Evolutionary conservation across 345 rosid species (phyloP).

Genomic region (Pseudoturritis turrita): DNA sequence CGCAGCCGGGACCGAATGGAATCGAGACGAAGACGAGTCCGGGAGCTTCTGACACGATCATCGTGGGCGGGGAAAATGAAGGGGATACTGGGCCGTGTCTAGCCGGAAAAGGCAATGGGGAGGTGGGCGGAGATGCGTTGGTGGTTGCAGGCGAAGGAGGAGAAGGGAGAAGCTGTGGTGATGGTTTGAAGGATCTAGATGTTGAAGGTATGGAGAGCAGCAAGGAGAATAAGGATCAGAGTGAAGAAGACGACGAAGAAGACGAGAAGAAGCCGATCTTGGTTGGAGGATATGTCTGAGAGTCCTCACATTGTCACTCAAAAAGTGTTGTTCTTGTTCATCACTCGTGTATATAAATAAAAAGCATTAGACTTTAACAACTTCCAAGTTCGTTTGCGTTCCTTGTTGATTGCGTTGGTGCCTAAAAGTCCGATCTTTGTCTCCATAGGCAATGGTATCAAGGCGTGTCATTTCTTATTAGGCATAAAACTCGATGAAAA

Average conservation of each 20-base stretch:
- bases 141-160: constrained; percentile 23
- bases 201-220: constrained; percentile 17
- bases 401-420: neutral
- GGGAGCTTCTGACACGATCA: constrained; percentile 13
- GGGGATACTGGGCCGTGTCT: constrained; percentile 20
- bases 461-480: constrained; percentile 6
- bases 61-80: neutral
- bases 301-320: neutral
- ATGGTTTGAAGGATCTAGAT: constrained; percentile 21
- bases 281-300: constrained; percentile 29
- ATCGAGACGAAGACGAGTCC: neutral
- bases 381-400: neutral
- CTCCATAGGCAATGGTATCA: neutral
- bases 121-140: constrained; percentile 5
- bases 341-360: constrained; percentile 21
- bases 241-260: constrained; percentile 19
- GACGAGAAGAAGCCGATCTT: constrained; percentile 25
- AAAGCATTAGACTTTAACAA: constrained; percentile 1
- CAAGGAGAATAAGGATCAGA: neutral
- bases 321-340: neutral
- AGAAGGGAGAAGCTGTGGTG: constrained; percentile 22
- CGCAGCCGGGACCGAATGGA: constrained; percentile 1
- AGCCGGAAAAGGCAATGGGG: constrained; percentile 12
- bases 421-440: neutral
- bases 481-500: neutral